Conservation (phyloP, 1,284 basidiomycete genomes). For the Veloporphyrellus conicus region DNA sequence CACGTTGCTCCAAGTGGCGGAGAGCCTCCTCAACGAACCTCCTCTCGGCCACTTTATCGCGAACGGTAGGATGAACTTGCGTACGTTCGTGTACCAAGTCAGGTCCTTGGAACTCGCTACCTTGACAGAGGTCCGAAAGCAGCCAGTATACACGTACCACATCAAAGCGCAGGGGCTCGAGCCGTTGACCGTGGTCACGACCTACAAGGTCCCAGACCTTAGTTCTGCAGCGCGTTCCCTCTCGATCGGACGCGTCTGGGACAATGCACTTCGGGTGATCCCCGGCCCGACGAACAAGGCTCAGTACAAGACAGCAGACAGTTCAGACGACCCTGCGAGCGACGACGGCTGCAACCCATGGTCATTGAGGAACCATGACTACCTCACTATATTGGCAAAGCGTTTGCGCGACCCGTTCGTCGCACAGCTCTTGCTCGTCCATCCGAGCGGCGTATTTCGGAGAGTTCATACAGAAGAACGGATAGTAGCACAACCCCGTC, state of each 20-base stretch:
- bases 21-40: conserved; percentile 20
- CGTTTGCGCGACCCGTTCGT: conserved; percentile 20
- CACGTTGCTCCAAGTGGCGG: conserved; percentile 9
- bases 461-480: conserved; percentile 24
- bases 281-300: neutral
- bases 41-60: conserved; percentile 30
- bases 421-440: conserved; percentile 21
- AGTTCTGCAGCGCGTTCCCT: conserved; percentile 3
- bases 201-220: conserved; percentile 8
- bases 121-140: conserved; percentile 7
- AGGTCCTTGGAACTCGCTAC: conserved; percentile 9
- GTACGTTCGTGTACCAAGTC: conserved; percentile 25
- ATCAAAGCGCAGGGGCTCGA: conserved; percentile 20
- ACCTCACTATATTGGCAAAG: conserved; percentile 5
- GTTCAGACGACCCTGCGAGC: neutral
- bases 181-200: conserved; percentile 16
- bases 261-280: conserved; percentile 15
- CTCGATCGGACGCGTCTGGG: conserved; percentile 25
- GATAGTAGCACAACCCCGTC: conserved; percentile 16
- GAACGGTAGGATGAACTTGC: conserved; percentile 29
- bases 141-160: conserved; percentile 12
- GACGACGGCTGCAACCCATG: conserved; percentile 11
- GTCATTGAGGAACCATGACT: conserved; percentile 16
- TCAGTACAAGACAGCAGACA: neutral
- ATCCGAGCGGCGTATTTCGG: conserved; percentile 20